A percentile compares a stretch with the other conserved stretches of the same genome.
Conservation (phyloP, 2,329 filamentous ascomycete genomes). For the Fusarium sp. region DNA sequence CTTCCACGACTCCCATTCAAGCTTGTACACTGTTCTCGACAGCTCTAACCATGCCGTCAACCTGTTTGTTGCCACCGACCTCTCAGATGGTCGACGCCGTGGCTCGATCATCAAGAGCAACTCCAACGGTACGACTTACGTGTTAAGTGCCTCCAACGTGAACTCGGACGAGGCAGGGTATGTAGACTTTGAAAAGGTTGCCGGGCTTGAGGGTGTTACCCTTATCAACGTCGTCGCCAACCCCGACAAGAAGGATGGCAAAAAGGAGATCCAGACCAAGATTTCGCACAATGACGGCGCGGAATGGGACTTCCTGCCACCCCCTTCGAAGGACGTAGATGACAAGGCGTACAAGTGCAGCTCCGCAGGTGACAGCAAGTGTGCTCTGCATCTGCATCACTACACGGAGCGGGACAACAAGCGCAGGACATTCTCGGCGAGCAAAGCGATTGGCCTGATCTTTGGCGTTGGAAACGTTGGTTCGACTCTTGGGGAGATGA, state of each 20-base stretch:
- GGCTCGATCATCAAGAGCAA: constrained; percentile 97
- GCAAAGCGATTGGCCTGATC: constrained; percentile 89
- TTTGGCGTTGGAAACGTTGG: constrained; percentile 95
- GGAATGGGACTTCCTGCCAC: constrained; percentile 81
- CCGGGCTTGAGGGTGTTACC: constrained; percentile 89
- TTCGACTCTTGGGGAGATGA: constrained; percentile 69
- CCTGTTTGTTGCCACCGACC: constrained; percentile 87
- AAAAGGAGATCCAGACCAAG: constrained; percentile 87
- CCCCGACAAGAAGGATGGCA: constrained; percentile 76
- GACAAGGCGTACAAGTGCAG: constrained; percentile 79
- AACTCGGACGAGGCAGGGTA: constrained; percentile 83
- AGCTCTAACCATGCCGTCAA: constrained; percentile 96
- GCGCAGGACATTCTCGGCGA: constrained; percentile 87
- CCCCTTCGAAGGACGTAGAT: constrained; percentile 78
- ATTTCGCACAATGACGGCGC: constrained; percentile 98
- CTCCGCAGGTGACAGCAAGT: constrained; percentile 71
- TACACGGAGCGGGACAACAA: constrained; percentile 92
- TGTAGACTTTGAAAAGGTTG: constrained; percentile 97
- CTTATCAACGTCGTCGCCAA: constrained; percentile 90
- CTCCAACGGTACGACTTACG: constrained; percentile 96
- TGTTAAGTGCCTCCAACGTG: constrained; percentile 82
- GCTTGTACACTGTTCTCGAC: constrained; percentile 92
- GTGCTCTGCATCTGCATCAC: constrained; percentile 91
- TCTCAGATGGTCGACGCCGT: constrained; percentile 72
- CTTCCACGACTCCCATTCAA: constrained; percentile 81